phyloP scores from a whole-genome alignment of 768 basidiomycete genomes.

The Tulasnella sp. region DNA sequence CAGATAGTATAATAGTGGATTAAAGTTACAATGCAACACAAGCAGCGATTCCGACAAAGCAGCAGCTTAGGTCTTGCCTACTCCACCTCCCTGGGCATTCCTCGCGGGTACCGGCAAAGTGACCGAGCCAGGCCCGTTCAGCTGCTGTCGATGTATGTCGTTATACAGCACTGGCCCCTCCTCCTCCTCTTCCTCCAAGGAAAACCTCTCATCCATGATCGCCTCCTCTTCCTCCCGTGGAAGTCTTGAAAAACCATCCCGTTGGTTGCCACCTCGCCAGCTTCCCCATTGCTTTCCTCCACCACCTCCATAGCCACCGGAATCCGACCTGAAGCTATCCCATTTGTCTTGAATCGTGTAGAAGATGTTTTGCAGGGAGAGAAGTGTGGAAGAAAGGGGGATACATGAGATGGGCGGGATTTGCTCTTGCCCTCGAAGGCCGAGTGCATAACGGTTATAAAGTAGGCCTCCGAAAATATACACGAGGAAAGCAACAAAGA shows the following conservation, averaged over 20 bases:
- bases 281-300: constrained; percentile 12
- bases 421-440: constrained; percentile 58
- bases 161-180: constrained; percentile 7
- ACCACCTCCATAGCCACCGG: background rate
- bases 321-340: background rate
- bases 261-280: constrained; percentile 6
- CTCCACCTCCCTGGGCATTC: too few relatives aligned
- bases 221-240: constrained; percentile 16
- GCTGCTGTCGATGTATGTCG: constrained; percentile 4
- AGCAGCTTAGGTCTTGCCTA: too few relatives aligned
- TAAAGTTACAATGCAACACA: too few relatives aligned
- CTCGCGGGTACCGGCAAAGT: too few relatives aligned
- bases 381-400: constrained; percentile 18
- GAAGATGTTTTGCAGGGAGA: constrained; percentile 14
- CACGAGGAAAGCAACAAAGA: constrained; percentile 43
- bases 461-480: constrained; percentile 60
- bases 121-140: too few relatives aligned
- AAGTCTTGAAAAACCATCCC: background rate
- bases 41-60: too few relatives aligned
- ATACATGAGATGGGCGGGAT: constrained; percentile 37
- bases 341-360: background rate
- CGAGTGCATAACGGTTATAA: constrained; percentile 69
- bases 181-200: constrained; percentile 15
- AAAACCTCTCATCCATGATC: constrained; percentile 6
- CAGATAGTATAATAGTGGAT: too few relatives aligned